Evolutionary conservation across 1,139 yeast genomes (phyloP).

Genomic region (Yamadazyma membranifaciens): DNA sequence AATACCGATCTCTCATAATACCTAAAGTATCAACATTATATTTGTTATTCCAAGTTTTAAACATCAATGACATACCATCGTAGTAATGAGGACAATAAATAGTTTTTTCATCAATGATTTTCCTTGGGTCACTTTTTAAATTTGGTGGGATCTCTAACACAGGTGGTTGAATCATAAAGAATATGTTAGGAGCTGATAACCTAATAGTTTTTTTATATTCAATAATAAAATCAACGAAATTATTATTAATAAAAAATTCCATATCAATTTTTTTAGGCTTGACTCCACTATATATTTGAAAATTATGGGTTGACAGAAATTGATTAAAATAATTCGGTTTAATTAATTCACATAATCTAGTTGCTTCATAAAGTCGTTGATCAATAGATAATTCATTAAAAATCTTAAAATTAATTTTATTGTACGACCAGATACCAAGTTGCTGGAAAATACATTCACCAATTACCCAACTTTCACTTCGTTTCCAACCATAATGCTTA

Average conservation of each 20-base stretch:
- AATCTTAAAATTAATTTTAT: slow-evolving; percentile 22
- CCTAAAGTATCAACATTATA: slow-evolving; percentile 91
- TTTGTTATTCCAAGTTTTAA: slow-evolving; percentile 72
- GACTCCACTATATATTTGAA: slow-evolving; percentile 21
- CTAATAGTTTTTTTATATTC: slow-evolving; percentile 51
- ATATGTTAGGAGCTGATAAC: slow-evolving; percentile 40
- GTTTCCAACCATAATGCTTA: slow-evolving; percentile 63
- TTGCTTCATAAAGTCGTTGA: slow-evolving; percentile 32
- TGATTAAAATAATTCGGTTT: slow-evolving; percentile 35
- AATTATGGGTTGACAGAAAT: slow-evolving; percentile 21
- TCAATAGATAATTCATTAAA: slow-evolving; percentile 20
- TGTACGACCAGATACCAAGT: slow-evolving; percentile 70
- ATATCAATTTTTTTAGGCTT: slow-evolving; percentile 42
- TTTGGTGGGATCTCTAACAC: slow-evolving; percentile 78
- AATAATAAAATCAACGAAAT: slow-evolving; percentile 59
- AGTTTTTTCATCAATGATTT: slow-evolving; percentile 60
- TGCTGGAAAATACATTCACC: slow-evolving; percentile 80
- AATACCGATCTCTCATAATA: slow-evolving; percentile 75
- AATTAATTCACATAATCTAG: slow-evolving; percentile 25
- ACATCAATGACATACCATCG: slow-evolving; percentile 91
- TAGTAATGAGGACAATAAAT: slow-evolving; percentile 87
- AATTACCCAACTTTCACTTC: slow-evolving; percentile 62
- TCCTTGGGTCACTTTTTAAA: slow-evolving; percentile 47
- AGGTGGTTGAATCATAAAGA: slow-evolving; percentile 78
- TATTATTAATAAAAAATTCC: slow-evolving; percentile 59